Conservation (phyloP, 2,329 filamentous ascomycete species). For the Hypoxylon sp. region DNA sequence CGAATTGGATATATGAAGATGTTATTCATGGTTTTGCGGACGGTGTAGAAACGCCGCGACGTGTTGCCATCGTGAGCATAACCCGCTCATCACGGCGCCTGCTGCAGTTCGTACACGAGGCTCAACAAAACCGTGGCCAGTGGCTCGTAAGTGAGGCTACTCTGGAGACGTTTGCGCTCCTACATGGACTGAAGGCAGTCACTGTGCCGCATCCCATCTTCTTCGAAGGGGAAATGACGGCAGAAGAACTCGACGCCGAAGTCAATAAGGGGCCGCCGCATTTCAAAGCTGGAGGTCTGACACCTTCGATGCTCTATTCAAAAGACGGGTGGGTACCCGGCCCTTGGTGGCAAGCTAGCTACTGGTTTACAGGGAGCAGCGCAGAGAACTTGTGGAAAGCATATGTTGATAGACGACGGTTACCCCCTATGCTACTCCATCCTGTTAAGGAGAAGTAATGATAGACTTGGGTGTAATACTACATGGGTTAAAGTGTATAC, state of each 20-base stretch:
- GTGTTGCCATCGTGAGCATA: constrained; percentile 76
- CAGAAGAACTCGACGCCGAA: constrained; percentile 21
- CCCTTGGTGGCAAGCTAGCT: constrained; percentile 38
- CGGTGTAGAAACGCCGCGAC: constrained; percentile 68
- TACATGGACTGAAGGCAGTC: constrained; percentile 80
- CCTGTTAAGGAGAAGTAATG: constrained; percentile 40
- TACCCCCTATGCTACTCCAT: constrained; percentile 43
- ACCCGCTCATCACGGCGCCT: constrained; percentile 73
- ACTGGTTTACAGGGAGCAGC: constrained; percentile 38
- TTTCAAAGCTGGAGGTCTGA: constrained; percentile 36
- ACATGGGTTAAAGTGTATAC: not conserved
- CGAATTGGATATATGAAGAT: constrained; percentile 77
- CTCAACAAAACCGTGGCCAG: constrained; percentile 72
- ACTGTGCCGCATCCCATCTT: constrained; percentile 80
- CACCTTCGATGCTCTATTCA: constrained; percentile 36
- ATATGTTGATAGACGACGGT: constrained; percentile 20
- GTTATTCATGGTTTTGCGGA: constrained; percentile 72
- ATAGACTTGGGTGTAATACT: not conserved
- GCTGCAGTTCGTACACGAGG: constrained; percentile 76
- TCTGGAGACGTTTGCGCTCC: constrained; percentile 74
- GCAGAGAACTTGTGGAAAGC: constrained; percentile 29
- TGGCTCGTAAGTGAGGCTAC: constrained; percentile 85
- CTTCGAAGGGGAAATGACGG: constrained; percentile 14
- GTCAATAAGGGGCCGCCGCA: constrained; percentile 33
- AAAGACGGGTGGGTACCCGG: constrained; percentile 25